Conservation (phyloP, 139 green algal genomes). For the Trebouxia sp. region DNA sequence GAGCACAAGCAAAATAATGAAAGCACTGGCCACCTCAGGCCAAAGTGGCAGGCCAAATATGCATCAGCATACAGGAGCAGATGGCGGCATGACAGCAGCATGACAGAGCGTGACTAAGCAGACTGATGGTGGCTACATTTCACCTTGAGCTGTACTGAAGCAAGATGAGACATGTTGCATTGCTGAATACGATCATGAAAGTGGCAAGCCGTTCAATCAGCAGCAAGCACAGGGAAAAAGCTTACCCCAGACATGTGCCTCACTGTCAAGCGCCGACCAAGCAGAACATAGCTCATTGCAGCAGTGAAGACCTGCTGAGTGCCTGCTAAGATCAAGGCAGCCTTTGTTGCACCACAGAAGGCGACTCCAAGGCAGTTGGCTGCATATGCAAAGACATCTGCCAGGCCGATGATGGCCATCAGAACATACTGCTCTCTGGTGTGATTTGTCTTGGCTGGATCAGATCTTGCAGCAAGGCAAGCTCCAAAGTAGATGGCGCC, state of each 20-base stretch:
- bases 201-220: too few relatives aligned
- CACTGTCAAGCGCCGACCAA: conserved; percentile 30
- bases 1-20: too few relatives aligned
- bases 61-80: too few relatives aligned
- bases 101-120: too few relatives aligned
- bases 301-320: conserved; percentile 51
- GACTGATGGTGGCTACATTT: too few relatives aligned
- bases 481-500: conserved; percentile 34
- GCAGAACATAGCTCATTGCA: conserved; percentile 31
- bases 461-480: background rate
- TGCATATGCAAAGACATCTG: conserved; percentile 45
- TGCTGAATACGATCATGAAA: too few relatives aligned
- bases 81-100: too few relatives aligned
- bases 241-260: conserved; percentile 37
- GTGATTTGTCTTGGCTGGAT: background rate
- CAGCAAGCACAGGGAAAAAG: too few relatives aligned
- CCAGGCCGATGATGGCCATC: conserved; percentile 44
- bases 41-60: too few relatives aligned
- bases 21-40: too few relatives aligned
- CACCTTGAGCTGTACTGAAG: too few relatives aligned
- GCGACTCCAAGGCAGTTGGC: conserved; percentile 45
- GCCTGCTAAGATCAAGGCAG: conserved; percentile 46
- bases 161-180: too few relatives aligned
- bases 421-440: conserved; percentile 28
- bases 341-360: conserved; percentile 41